Base-by-base conservation (phyloP, 2,329 filamentous ascomycete species). In the Emericellopsis atlantica region DNA sequence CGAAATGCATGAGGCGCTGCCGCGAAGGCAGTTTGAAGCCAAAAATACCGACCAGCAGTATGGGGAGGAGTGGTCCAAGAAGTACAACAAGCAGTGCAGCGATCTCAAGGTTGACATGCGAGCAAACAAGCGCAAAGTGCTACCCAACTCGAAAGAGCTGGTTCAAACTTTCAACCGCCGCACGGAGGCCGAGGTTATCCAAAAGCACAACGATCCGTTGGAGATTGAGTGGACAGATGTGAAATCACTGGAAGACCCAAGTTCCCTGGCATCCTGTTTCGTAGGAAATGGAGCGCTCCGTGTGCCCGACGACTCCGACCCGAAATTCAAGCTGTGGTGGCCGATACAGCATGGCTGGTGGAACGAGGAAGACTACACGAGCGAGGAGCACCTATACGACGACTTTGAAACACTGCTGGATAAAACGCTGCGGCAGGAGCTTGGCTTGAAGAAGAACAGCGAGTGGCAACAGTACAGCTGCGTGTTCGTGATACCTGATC, bases 71-170 rank as follows among this genome's bases (percentile, higher is more conserved):
- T 79, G 70, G 73, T 65, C 71, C 36, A 79, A 79, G 57, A 79
- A 74, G 54, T 96, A 89, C 61, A 77, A 77, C 43, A 82, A 81
- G 54, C 84, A 92, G 81, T 85, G 79, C 45, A 79, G 80, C 41
- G 89, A 95, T 36, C 76, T 98, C 45, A 95, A 94, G 62, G 66
- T 81, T 3, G 84, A 87, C 40, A 94, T 96, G 85, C 81, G 90
- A 46, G 76, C 79, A 49, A 95, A 95, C 64, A 96, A 96, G 70
- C 81, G 87, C 55, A 84, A 94, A 57, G 89, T 95, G 14, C 65
- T 96, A 39, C 92, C 92, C n/a, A 96, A 96, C 57, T 95, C 89
- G 0, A 94, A 95, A 59, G 92, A 98, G 55, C 70, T 95, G 44
- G 90, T 95, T 2, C 79, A 89, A 48, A 96, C 95, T 55, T 96